Evolutionary conservation across 2,329 filamentous ascomycete species (phyloP).

Genomic region (Calonectria pseudoreteaudii): DNA sequence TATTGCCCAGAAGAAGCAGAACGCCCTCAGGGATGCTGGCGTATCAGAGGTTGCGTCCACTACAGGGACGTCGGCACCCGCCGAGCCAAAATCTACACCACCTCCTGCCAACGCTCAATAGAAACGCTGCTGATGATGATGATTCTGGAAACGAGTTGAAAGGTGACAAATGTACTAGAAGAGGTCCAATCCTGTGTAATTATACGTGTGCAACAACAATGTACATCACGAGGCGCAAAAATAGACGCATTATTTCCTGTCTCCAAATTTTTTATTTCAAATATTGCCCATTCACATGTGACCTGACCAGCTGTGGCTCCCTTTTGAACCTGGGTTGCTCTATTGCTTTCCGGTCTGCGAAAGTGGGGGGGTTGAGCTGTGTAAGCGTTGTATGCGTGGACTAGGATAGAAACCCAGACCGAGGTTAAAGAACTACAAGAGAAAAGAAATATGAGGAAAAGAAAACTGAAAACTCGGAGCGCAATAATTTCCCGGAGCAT

Average conservation of each 20-base stretch:
- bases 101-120: constrained; percentile 35
- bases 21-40: constrained; percentile 53
- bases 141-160: constrained; percentile 20
- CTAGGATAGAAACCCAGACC: background rate
- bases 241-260: constrained; percentile 41
- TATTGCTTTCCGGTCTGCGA: background rate
- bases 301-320: background rate
- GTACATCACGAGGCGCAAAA: constrained; percentile 48
- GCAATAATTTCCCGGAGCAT: background rate
- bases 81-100: constrained; percentile 28
- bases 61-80: constrained; percentile 30
- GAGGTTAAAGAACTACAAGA: background rate
- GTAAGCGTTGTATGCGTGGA: background rate
- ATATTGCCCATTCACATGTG: background rate
- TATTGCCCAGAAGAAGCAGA: constrained; percentile 66
- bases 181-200: constrained; percentile 44
- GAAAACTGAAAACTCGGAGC: background rate
- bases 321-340: background rate
- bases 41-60: constrained; percentile 46
- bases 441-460: background rate
- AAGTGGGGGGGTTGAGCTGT: background rate
- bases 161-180: constrained; percentile 28
- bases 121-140: constrained; percentile 8
- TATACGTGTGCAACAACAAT: constrained; percentile 47
- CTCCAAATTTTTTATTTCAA: constrained; percentile 3